These are phyloP conservation scores for Talaromyces sp. DNA, from an alignment of 2,329 filamentous ascomycete species.

Conservation along the genomic window DNA sequence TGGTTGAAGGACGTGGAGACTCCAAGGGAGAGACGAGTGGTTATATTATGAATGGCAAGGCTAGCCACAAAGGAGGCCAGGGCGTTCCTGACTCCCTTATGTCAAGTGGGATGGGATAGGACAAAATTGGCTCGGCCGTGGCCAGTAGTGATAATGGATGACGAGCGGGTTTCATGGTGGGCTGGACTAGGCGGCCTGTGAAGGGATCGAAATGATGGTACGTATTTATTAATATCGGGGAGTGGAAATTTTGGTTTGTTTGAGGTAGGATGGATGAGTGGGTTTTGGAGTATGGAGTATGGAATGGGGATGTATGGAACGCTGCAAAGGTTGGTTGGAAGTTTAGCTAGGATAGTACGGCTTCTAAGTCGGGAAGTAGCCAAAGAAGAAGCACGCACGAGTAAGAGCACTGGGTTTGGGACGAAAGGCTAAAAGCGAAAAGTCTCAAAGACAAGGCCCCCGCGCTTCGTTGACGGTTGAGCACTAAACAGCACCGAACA, in stretches of 20 bases:
- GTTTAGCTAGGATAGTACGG: neutral
- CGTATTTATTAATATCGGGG: constrained; percentile 7
- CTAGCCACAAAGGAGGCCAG: constrained; percentile 8
- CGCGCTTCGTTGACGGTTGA: constrained; percentile 21
- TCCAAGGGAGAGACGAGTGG: neutral
- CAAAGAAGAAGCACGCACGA: constrained; percentile 17
- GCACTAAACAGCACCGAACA: neutral
- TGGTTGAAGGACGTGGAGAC: neutral
- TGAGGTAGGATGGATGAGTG: neutral
- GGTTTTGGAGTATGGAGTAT: neutral
- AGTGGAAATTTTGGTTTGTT: constrained; percentile 4
- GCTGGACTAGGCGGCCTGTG: constrained; percentile 2
- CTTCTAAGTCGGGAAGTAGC: constrained; percentile 5
- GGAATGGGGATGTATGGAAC: constrained; percentile 1
- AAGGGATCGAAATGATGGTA: constrained; percentile 9
- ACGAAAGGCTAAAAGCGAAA: constrained; percentile 4
- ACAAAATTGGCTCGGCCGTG: neutral
- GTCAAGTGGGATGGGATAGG: constrained; percentile 6
- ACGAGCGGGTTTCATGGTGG: constrained; percentile 14
- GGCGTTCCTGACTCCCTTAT: constrained; percentile 10
- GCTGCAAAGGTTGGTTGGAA: constrained; percentile 7
- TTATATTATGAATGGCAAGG: constrained; percentile 8
- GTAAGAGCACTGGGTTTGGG: constrained; percentile 13
- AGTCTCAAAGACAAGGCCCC: constrained; percentile 25
- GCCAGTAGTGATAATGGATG: constrained; percentile 2